Evolutionary conservation across 1,284 basidiomycete species (phyloP).

Genomic region (Coniophora puteana): DNA sequence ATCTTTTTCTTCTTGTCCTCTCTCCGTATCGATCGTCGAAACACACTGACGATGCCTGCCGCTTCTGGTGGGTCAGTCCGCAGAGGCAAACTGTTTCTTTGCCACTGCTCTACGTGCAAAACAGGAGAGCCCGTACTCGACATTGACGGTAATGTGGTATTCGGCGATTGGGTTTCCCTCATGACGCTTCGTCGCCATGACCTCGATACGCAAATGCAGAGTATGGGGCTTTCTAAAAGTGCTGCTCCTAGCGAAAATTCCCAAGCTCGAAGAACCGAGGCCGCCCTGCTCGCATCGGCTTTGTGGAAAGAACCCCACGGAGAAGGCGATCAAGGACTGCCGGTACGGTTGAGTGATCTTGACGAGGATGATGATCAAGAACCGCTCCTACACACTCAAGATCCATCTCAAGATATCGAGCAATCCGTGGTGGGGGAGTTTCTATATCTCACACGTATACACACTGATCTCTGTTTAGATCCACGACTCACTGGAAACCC

Average conservation of each 20-base stretch:
- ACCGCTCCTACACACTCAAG: too few relatives aligned
- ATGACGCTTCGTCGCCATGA: neutral
- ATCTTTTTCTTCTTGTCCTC: too few relatives aligned
- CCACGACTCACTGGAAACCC: too few relatives aligned
- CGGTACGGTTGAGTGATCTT: neutral
- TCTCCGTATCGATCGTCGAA: too few relatives aligned
- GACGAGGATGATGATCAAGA: too few relatives aligned
- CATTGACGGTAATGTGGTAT: neutral
- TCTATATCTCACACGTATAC: too few relatives aligned
- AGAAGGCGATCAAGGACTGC: neutral
- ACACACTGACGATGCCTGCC: too few relatives aligned
- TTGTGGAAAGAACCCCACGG: neutral
- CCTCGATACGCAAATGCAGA: neutral
- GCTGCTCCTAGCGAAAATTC: neutral
- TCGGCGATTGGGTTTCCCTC: neutral
- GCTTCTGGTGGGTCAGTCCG: neutral
- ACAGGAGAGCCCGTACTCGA: neutral
- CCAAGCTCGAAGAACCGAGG: neutral
- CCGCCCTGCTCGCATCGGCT: neutral
- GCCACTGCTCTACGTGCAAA: neutral
- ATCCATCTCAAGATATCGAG: too few relatives aligned
- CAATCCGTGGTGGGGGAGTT: too few relatives aligned
- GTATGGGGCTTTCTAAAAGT: too few relatives aligned
- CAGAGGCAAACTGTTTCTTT: neutral
- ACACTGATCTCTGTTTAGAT: too few relatives aligned